Evolutionary conservation across 192 early-diverging fungal genomes (phyloP).

Genomic region (Coemansia sp.): DNA sequence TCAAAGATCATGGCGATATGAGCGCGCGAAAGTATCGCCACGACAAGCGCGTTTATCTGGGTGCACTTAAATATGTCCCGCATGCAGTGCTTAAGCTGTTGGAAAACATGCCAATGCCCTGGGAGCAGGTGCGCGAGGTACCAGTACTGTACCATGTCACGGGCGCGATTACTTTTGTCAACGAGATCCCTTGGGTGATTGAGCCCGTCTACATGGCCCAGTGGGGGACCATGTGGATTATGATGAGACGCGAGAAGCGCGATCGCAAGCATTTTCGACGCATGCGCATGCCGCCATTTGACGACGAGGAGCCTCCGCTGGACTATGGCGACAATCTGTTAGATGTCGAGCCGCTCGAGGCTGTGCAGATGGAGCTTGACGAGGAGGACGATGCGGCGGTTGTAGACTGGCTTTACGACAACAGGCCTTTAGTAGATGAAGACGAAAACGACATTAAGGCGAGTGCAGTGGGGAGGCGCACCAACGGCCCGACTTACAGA

Average conservation of each 20-base stretch:
- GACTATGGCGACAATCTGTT: conserved; percentile 99
- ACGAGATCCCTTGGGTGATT: conserved; percentile 93
- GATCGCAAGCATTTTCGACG: conserved; percentile 98
- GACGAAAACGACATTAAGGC: conserved; percentile 38
- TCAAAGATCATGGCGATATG: conserved; percentile 99
- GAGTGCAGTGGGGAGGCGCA: conserved; percentile 42
- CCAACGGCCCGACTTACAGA: conserved; percentile 88
- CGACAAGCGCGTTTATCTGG: conserved; percentile 97
- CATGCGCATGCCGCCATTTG: conserved; percentile 97
- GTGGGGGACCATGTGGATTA: conserved; percentile 99
- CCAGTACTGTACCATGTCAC: conserved; percentile 96
- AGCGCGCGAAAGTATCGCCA: conserved; percentile 93
- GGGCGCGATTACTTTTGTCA: conserved; percentile 98
- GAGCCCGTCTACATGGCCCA: conserved; percentile 98
- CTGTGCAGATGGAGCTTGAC: conserved; percentile 98
- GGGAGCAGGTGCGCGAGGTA: conserved; percentile 98
- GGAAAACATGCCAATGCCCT: conserved; percentile 99
- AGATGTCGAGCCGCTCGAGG: conserved; percentile 96
- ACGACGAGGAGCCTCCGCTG: conserved; percentile 98
- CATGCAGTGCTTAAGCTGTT: conserved; percentile 97
- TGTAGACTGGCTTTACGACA: conserved; percentile 96
- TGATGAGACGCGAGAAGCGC: conserved; percentile 99
- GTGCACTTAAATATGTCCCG: conserved; percentile 97
- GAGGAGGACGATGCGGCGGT: conserved; percentile 92
- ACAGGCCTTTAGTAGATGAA: conserved; percentile 77